A percentile compares a stretch with the other conserved stretches of the same genome.
Evolutionary conservation across 371 early-diverging fungal genomes (phyloP).

Genomic region (Apophysomyces ossiformis): DNA sequence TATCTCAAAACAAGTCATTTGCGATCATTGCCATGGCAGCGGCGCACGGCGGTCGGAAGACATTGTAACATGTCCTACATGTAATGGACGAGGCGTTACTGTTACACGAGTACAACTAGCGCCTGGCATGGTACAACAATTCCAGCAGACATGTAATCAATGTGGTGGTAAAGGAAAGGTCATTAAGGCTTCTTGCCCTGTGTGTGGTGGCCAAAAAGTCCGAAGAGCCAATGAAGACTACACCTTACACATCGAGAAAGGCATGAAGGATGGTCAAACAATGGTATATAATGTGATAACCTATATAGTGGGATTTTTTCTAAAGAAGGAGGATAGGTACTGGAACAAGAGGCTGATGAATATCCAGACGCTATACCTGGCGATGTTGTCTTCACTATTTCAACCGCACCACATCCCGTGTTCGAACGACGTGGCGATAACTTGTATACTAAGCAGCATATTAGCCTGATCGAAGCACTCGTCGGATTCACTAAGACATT

Average conservation of each 20-base stretch:
- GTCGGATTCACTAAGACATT: slow-evolving; percentile 85
- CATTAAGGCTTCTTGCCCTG: slow-evolving; percentile 76
- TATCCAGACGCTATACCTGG: slow-evolving; percentile 88
- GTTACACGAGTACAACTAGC: slow-evolving; percentile 86
- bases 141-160: slow-evolving; percentile 88
- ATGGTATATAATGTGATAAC: slow-evolving; percentile 51
- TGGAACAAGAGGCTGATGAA: slow-evolving; percentile 82
- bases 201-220: slow-evolving; percentile 87
- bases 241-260: slow-evolving; percentile 82
- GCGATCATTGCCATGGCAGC: slow-evolving; percentile 90
- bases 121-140: slow-evolving; percentile 87
- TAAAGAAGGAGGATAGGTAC: not conserved
- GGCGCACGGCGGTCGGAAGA: slow-evolving; percentile 80
- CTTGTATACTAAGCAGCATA: slow-evolving; percentile 79
- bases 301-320: not conserved
- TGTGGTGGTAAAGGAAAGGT: slow-evolving; percentile 93
- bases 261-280: slow-evolving; percentile 82
- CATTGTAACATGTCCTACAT: slow-evolving; percentile 78
- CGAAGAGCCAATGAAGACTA: slow-evolving; percentile 74
- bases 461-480: slow-evolving; percentile 88
- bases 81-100: slow-evolving; percentile 83
- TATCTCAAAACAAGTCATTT: slow-evolving; percentile 91
- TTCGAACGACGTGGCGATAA: slow-evolving; percentile 87
- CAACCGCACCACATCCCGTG: slow-evolving; percentile 76
- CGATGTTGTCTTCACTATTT: slow-evolving; percentile 85